Evolutionary conservation across 73 alveolate species (phyloP), one percentile per base, ranked within the genome.

Genomic region (Uronychia binucleata): DNA sequence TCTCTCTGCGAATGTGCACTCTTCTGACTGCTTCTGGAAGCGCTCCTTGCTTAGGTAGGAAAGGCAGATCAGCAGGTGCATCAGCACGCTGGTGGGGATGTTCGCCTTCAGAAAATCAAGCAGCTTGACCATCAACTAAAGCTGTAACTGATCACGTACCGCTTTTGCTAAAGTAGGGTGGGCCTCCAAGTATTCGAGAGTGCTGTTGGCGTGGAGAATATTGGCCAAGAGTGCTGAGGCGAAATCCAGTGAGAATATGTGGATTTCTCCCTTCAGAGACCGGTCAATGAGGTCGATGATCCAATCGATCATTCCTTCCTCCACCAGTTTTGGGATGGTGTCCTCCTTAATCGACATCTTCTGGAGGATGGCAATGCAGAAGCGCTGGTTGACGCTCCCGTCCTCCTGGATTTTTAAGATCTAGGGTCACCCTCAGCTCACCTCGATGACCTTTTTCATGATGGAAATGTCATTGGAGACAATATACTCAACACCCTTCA

Each of bases 311-410:
- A 93, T 82, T 0, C 96, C 98, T 74, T 90, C 74, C 59, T 95
- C 94, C 30, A 97, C 94, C 80, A 89, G 87, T 14, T 91, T 88
- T 34, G 97, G 97, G 35, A 96, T 94, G 35, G 95, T 96, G 86
- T 94, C 93, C 80, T 96, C 99, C 82, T 96, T 96, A n/a, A 97
- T 96, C 82, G 97, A 90, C 88, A 96, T 94, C 87, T 97, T 97
- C 88, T 96, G 96, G 34, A 97, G 93, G 57, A 97, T 95, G 31
- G 99, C 99, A 31, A 97, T 83, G 25, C 98, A 94, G 83, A 97
- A 97, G 86, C 99, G 83, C 86, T 97, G 91, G 30, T 96, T 88
- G 0, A 97, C 99, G 76, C 98, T 92, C 26, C 99, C 99, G 88
- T 94, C 98, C 85, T 94, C 98, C 32, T 95, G 90, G 27, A 94